Conservation (phyloP, 148 eudicot species). For the Silene uniflora region DNA sequence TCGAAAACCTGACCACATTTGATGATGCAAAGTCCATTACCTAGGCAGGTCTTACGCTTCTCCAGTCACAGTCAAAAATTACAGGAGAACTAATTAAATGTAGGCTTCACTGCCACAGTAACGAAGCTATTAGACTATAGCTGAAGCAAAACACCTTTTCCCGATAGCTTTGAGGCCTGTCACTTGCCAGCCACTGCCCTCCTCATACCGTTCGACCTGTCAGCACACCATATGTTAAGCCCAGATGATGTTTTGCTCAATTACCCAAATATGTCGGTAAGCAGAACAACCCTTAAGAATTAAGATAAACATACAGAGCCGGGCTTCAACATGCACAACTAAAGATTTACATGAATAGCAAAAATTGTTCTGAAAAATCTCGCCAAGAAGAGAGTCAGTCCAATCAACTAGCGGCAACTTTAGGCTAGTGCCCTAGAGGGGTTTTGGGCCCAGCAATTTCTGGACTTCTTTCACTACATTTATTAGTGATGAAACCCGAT, state of each 20-base stretch:
- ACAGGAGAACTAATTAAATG: background rate
- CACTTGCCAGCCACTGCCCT: constrained; percentile 62
- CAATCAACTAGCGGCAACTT: too few species aligned
- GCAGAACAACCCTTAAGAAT: too few species aligned
- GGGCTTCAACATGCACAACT: background rate
- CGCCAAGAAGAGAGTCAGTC: background rate
- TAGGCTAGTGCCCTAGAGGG: background rate
- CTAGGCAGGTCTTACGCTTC: background rate
- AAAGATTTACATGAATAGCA: background rate
- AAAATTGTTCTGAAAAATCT: background rate
- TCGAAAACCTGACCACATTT: too few species aligned
- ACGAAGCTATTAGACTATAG: constrained; percentile 21
- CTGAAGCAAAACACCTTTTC: constrained; percentile 47
- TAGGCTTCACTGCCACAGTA: background rate
- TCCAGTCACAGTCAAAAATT: background rate
- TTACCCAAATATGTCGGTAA: too few species aligned
- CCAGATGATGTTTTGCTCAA: too few species aligned
- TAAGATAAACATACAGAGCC: background rate
- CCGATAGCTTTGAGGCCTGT: constrained; percentile 50
- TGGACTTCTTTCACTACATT: too few species aligned
- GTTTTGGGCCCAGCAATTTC: too few species aligned
- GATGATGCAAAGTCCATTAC: too few species aligned
- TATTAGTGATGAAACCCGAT: too few species aligned
- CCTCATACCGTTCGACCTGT: constrained; percentile 70
- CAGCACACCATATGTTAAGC: background rate